Evolutionary conservation across 805 yeast genomes (phyloP).

Genomic region (Myxozyma melibiosi): DNA sequence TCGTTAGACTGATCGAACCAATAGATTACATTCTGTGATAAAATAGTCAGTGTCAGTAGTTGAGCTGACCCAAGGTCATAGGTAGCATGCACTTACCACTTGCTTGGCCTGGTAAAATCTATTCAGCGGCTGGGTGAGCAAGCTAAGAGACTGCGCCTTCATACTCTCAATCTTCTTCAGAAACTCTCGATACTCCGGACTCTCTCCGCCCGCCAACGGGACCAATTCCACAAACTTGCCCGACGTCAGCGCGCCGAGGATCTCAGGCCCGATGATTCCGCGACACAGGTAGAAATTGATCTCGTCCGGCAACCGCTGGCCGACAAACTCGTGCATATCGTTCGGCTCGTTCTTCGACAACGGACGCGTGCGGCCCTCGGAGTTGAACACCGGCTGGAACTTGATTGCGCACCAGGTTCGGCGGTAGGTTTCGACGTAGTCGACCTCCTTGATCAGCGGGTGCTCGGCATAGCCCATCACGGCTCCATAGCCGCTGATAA

Average conservation of each 20-base stretch:
- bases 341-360: constrained; percentile 63
- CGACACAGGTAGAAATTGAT: constrained; percentile 75
- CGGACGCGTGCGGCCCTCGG: constrained; percentile 69
- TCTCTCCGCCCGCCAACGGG: constrained; percentile 43
- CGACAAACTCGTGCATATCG: constrained; percentile 78
- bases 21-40: constrained; percentile 44
- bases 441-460: constrained; percentile 13
- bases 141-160: constrained; percentile 63
- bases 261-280: constrained; percentile 67
- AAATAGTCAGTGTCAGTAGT: not conserved
- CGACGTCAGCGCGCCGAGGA: constrained; percentile 66
- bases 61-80: no score
- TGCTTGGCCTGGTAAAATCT: constrained; percentile 73
- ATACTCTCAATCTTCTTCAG: constrained; percentile 45
- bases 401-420: constrained; percentile 69
- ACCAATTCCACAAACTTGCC: constrained; percentile 45
- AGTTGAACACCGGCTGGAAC: constrained; percentile 72
- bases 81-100: constrained; percentile 9
- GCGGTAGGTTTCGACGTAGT: constrained; percentile 54
- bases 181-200: constrained; percentile 60
- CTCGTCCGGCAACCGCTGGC: constrained; percentile 85
- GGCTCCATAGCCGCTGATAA: constrained; percentile 39
- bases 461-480: constrained; percentile 33
- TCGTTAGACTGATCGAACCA: constrained; percentile 54
- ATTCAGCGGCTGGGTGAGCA: constrained; percentile 70